A percentile compares a stretch with the other conserved stretches of the same genome.
Evolutionary conservation across 805 yeast species (phyloP).

Genomic region (Zygotorulaspora florentina): DNA sequence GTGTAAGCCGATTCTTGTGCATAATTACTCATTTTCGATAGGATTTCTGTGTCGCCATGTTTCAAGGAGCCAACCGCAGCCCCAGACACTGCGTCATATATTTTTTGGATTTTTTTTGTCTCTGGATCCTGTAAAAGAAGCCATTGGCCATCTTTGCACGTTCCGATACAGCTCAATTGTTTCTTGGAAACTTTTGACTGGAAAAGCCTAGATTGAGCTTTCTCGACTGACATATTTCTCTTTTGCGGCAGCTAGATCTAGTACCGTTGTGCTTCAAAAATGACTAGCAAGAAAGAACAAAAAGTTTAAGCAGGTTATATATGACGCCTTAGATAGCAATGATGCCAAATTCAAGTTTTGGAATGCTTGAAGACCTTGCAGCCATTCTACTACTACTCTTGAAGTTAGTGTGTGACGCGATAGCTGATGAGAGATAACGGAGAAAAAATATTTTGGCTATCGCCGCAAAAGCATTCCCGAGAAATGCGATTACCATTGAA

Average conservation of each 20-base stretch:
- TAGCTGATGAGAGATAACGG: no score
- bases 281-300: no score
- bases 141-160: conserved; percentile 7
- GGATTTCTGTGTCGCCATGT: conserved; percentile 31
- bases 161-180: conserved; percentile 2
- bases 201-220: conserved; percentile 1
- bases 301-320: no score
- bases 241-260: not conserved
- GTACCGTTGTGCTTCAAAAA: no score
- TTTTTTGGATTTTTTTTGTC: not conserved
- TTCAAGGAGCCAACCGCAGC: conserved; percentile 45
- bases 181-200: conserved; percentile 1
- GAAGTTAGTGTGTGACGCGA: no score
- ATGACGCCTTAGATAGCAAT: no score
- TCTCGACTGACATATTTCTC: not conserved
- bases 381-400: no score
- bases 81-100: conserved; percentile 40
- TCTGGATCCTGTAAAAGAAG: conserved; percentile 3
- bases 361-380: no score
- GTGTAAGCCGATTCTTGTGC: conserved; percentile 35
- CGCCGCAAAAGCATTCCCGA: no score
- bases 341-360: no score
- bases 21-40: conserved; percentile 36
- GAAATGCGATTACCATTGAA: no score
- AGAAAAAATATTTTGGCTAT: no score